A percentile compares a stretch with the other conserved stretches of the same genome.
Conservation (phyloP, 495 filamentous ascomycete genomes). For the Beverwykella pulmonaria region DNA sequence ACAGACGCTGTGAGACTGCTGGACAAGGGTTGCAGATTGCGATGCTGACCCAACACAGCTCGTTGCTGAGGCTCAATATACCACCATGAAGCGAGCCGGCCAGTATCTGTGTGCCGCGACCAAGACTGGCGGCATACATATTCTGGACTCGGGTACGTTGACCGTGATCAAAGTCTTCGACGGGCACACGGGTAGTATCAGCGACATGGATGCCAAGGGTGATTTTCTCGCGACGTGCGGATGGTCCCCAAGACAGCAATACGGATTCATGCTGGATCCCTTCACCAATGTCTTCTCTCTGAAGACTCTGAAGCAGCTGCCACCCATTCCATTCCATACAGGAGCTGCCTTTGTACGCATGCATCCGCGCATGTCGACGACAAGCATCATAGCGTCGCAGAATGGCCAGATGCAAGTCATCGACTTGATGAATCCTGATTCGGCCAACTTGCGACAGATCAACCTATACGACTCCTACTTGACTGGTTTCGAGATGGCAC, state of each 20-base stretch:
- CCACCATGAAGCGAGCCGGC: conserved; percentile 83
- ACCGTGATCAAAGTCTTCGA: conserved; percentile 82
- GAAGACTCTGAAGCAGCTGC: conserved; percentile 78
- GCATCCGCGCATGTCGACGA: conserved; percentile 92
- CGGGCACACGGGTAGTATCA: conserved; percentile 79
- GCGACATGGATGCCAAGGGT: conserved; percentile 92
- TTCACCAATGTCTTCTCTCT: conserved; percentile 94
- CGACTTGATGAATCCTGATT: conserved; percentile 91
- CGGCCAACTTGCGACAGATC: conserved; percentile 84
- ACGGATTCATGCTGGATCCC: conserved; percentile 73
- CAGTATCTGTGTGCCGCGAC: conserved; percentile 89
- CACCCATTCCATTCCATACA: conserved; percentile 88
- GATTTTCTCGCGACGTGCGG: conserved; percentile 94
- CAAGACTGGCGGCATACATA: conserved; percentile 76
- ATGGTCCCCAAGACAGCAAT: conserved; percentile 73
- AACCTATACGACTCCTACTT: conserved; percentile 69
- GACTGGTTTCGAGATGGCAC: conserved; percentile 78
- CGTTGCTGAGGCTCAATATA: conserved; percentile 73
- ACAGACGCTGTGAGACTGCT: conserved; percentile 61
- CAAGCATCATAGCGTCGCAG: conserved; percentile 85
- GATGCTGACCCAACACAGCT: conserved; percentile 42
- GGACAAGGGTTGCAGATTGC: background rate
- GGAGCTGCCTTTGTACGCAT: conserved; percentile 91
- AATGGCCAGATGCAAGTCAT: conserved; percentile 91
- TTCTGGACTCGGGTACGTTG: conserved; percentile 78